These are phyloP conservation scores for Eucalyptus caleyi DNA, from an alignment of 345 rosid species.

Conservation along the genomic window DNA sequence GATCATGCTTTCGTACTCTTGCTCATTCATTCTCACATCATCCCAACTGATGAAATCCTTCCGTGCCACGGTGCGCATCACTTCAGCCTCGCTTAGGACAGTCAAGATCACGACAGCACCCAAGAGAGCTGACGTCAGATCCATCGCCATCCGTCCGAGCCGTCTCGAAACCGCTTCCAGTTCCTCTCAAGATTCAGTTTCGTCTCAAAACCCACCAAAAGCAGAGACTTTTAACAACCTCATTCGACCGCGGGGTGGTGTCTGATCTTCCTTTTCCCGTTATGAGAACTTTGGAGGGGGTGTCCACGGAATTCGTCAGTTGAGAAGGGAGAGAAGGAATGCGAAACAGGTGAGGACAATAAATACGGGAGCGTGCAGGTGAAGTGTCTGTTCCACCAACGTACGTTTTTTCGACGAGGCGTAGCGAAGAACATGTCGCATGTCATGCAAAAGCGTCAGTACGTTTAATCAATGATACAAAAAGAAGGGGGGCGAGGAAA, in stretches of 20 bases:
- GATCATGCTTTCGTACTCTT: background rate
- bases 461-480: background rate
- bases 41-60: constrained; percentile 55
- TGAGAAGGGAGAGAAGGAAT: constrained; percentile 13
- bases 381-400: background rate
- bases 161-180: background rate
- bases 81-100: background rate
- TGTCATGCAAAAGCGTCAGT: background rate
- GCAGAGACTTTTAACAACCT: background rate
- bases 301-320: background rate
- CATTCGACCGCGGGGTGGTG: background rate
- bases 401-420: background rate
- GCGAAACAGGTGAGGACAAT: constrained; percentile 39
- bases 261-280: background rate
- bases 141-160: background rate
- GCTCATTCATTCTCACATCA: constrained; percentile 42
- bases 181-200: background rate
- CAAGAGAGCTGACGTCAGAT: background rate
- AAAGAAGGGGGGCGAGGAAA: background rate
- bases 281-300: background rate
- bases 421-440: background rate
- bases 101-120: background rate
- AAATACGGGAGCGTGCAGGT: constrained; percentile 40
- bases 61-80: background rate
- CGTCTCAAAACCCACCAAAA: background rate